phyloP scores from a whole-genome alignment of 2,329 filamentous ascomycete species.

The Paraphaeosphaeria sporulosa region DNA sequence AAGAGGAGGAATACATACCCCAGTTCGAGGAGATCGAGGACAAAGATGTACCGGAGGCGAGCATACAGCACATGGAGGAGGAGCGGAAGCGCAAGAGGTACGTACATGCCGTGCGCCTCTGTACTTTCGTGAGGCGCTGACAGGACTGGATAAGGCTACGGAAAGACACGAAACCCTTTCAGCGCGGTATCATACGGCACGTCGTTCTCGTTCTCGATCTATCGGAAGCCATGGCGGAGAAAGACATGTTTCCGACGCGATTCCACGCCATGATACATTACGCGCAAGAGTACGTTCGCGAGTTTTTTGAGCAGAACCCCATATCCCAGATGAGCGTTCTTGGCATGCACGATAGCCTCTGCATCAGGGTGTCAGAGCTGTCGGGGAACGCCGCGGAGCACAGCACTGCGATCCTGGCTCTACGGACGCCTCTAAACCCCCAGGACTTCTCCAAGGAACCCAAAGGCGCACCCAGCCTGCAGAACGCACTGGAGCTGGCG shows the following conservation, averaged over 20 bases:
- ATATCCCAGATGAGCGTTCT: slow-evolving; percentile 94
- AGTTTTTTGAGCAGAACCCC: slow-evolving; percentile 98
- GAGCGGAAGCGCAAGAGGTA: slow-evolving; percentile 80
- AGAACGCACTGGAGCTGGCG: slow-evolving; percentile 96
- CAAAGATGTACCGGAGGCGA: slow-evolving; percentile 77
- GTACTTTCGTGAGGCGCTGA: slow-evolving; percentile 9
- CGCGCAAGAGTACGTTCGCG: slow-evolving; percentile 84
- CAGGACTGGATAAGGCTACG: slow-evolving; percentile 66
- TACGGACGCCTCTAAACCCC: slow-evolving; percentile 70
- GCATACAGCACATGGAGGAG: slow-evolving; percentile 77
- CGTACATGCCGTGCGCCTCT: slow-evolving; percentile 20
- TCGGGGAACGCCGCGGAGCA: slow-evolving; percentile 91
- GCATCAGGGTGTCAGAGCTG: slow-evolving; percentile 85
- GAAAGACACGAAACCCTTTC: slow-evolving; percentile 92
- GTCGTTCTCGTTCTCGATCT: slow-evolving; percentile 90
- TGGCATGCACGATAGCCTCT: slow-evolving; percentile 91
- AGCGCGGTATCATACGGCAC: slow-evolving; percentile 97
- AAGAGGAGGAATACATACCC: slow-evolving; percentile 18
- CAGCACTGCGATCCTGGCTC: slow-evolving; percentile 74
- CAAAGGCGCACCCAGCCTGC: slow-evolving; percentile 66
- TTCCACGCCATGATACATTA: slow-evolving; percentile 84
- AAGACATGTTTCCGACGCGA: slow-evolving; percentile 88
- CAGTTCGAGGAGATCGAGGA: slow-evolving; percentile 66
- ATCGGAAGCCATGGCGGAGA: slow-evolving; percentile 92
- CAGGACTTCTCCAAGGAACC: slow-evolving; percentile 70